phyloP scores from a whole-genome alignment of 305 asterid genomes.

The Fraxinus sp. region DNA sequence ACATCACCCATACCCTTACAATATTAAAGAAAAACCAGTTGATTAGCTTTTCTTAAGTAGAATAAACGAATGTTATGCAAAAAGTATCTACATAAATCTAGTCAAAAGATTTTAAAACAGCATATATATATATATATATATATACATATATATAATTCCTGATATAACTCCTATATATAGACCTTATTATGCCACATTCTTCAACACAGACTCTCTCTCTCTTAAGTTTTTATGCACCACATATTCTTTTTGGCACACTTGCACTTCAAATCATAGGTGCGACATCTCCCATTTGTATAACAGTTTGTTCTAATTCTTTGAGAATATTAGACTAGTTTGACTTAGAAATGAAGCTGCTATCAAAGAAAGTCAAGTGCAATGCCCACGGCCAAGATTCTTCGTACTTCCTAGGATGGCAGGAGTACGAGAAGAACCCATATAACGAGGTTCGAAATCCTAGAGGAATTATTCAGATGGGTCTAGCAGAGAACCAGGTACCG shows the following conservation, averaged over 20 bases:
- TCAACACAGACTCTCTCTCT: neutral
- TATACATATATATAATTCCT: conserved; percentile 6
- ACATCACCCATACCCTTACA: neutral
- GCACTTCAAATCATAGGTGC: neutral
- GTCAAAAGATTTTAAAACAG: neutral
- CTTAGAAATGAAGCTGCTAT: conserved; percentile 37
- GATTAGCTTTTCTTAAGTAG: neutral
- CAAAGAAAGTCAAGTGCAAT: conserved; percentile 46
- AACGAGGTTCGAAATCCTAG: conserved; percentile 41
- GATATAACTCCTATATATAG: conserved; percentile 36
- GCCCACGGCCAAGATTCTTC: conserved; percentile 60
- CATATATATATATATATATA: neutral
- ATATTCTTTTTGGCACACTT: conserved; percentile 15
- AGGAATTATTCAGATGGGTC: conserved; percentile 64
- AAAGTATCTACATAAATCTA: neutral
- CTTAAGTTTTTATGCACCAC: neutral
- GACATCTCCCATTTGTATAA: neutral
- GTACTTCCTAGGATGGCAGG: conserved; percentile 60
- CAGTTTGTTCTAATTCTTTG: neutral
- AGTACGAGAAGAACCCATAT: conserved; percentile 57
- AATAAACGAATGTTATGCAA: neutral
- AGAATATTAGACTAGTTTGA: neutral
- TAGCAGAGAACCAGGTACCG: conserved; percentile 53
- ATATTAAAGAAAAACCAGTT: neutral
- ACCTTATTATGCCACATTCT: conserved; percentile 19